phyloP scores from a whole-genome alignment of 495 filamentous ascomycete species.

The Cryomyces antarcticus region DNA sequence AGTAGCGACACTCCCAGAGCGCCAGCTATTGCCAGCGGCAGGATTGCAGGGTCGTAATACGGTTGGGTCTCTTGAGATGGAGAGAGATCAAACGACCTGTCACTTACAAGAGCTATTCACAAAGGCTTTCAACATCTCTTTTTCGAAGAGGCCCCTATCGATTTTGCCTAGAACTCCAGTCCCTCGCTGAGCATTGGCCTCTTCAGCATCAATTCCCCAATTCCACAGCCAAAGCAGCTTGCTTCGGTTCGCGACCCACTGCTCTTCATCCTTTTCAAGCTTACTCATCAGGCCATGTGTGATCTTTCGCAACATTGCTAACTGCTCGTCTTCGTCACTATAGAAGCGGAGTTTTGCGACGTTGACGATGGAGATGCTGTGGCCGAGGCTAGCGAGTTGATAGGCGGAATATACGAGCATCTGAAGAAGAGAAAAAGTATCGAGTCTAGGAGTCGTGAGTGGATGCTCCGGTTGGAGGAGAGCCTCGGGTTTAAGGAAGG shows the following conservation, averaged over 20 bases:
- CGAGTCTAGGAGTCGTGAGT: conserved; percentile 42
- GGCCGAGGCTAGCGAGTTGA: conserved; percentile 38
- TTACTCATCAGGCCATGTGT: conserved; percentile 20
- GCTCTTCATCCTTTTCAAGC: conserved; percentile 33
- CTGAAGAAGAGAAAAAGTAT: conserved; percentile 42
- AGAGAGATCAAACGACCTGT: too few species aligned
- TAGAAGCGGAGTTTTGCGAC: conserved; percentile 38
- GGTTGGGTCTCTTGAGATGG: too few species aligned
- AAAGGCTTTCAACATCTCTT: conserved; percentile 54
- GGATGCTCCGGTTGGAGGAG: conserved; percentile 42
- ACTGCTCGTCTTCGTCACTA: conserved; percentile 42
- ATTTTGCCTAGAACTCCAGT: conserved; percentile 54
- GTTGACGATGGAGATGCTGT: conserved; percentile 35
- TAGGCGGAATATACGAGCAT: conserved; percentile 47
- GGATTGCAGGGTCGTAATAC: too few species aligned
- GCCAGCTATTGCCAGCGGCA: too few species aligned
- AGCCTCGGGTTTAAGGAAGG: conserved; percentile 29
- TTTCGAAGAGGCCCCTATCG: conserved; percentile 41
- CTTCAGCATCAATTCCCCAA: conserved; percentile 39
- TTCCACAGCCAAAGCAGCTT: conserved; percentile 64
- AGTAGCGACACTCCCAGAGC: conserved; percentile 28
- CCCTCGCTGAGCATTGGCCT: conserved; percentile 11
- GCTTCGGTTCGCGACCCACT: conserved; percentile 45
- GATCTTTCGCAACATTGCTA: conserved; percentile 38
- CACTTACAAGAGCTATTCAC: too few species aligned